Evolutionary conservation across 2,329 filamentous ascomycete genomes (phyloP), one percentile per base, ranked within the genome.

Genomic region (Truncatella angustata): DNA sequence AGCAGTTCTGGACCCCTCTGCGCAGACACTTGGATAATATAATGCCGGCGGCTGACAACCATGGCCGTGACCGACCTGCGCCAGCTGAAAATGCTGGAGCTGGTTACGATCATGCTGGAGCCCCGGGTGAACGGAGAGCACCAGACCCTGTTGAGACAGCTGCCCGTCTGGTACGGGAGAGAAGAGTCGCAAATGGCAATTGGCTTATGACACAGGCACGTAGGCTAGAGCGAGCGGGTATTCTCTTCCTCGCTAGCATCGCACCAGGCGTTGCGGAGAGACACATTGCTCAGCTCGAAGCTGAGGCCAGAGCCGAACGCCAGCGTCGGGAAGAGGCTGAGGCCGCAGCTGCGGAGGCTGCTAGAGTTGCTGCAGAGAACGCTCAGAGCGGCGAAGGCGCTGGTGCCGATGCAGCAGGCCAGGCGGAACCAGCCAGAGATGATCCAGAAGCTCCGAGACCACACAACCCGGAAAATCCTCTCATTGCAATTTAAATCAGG

Each of bases 211-310:
- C 75, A 47, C 77, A 80, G 51, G 66, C 79, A 4, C 73, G 82
- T 52, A 71, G 81, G 10, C 60, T 82, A 5, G 83, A 87, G 66
- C 77, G 84, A 56, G 79, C 82, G 16, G 74, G 80, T 0, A 74
- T 87, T 14, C 70, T 87, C 21, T 87, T 87, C 60, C 70, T 87
- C 20, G 84, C 84, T 18, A 87, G 84, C 62, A 77, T 87, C 54
- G 81, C 84, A 2, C 84, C 84, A 1, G 84, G 84, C 9, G 77
- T 87, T 21, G 83, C 83, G 1, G 84, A 87, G 66, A 72, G 82
- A 45, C 84, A 87, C 55, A 86, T 87, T 54, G 79, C 78, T 21
- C 75, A 80, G 40, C 65, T 83, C 2, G 80, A 83, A 58, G 78
- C 76, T 4, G 75, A 80, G 51, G 76, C 37, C 4, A 20, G 49